Evolutionary conservation across 345 rosid species (phyloP).

Genomic region (Euphorbia peplus): DNA sequence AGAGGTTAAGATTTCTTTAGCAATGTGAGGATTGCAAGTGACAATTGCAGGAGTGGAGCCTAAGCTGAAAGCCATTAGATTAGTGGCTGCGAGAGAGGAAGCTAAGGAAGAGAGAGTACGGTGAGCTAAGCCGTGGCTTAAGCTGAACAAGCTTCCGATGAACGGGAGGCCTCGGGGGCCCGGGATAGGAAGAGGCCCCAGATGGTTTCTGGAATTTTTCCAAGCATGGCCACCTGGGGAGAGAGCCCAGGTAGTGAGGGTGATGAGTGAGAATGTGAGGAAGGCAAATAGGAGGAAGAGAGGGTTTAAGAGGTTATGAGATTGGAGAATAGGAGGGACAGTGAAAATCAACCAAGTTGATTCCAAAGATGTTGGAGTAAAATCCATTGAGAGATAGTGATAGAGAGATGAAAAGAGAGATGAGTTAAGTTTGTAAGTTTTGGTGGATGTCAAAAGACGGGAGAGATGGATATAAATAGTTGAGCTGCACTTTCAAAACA

Average conservation of each 20-base stretch:
- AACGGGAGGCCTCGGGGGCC: conserved; percentile 45
- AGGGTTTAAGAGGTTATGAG: conserved; percentile 16
- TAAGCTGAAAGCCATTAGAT: conserved; percentile 57
- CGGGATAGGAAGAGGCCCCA: conserved; percentile 36
- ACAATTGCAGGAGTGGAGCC: conserved; percentile 46
- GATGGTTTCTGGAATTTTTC: conserved; percentile 40
- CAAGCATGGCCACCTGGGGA: conserved; percentile 45
- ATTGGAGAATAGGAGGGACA: conserved; percentile 24
- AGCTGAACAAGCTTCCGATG: conserved; percentile 38
- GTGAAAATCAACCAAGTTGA: conserved; percentile 32
- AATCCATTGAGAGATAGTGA: neutral
- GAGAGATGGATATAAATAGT: conserved; percentile 8
- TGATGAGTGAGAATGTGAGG: conserved; percentile 15
- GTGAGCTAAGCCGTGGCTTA: conserved; percentile 43
- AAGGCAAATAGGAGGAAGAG: conserved; percentile 15
- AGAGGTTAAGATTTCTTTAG: conserved; percentile 44
- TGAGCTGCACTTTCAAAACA: neutral
- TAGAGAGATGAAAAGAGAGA: neutral
- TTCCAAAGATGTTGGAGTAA: conserved; percentile 9
- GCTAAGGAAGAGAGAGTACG: conserved; percentile 44
- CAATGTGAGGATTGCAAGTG: conserved; percentile 37
- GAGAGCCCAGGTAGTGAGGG: conserved; percentile 29
- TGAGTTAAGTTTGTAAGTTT: neutral
- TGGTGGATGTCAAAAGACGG: no score
- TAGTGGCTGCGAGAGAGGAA: conserved; percentile 19